Base-by-base conservation (phyloP, 2,329 filamentous ascomycete species). In the Mycosphaerella arachidis region DNA sequence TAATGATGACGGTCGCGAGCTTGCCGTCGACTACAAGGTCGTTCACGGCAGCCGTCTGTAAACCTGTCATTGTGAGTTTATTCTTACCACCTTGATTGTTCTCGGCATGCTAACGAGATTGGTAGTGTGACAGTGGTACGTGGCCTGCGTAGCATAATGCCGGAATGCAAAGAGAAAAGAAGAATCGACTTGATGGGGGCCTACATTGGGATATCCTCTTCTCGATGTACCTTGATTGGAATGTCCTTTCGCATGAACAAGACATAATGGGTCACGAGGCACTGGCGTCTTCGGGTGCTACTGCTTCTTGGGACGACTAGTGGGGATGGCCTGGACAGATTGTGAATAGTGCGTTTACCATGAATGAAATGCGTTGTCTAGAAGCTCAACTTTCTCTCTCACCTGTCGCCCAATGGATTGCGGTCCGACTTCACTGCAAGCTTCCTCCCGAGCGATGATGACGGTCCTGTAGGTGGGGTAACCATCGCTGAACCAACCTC, bases 11-110 rank as follows among this genome's bases (percentile, higher is more conserved):
- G 92, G 92, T 71, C 87, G 89, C 73, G 94, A 99, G 86, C 87
- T 99, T 74, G 92, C 90, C 71, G 94, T 99, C 70, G 94, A 99
- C 86, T 94, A 95, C 87, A 97, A 97, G 90, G 90, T 96, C 75
- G 90, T 97, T 75, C 94, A 99, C 82, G 85, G 84, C 69, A 86
- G 83, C 67, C 81, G 84, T 71, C 78, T 87, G 79, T 87, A 86
- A 71, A 68, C 45, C 48, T 58, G 48, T 48, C 58, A 53, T 58
- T 48, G 62, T 62, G 30, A 43, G 51, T 40, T 4, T 9, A n/a
- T 40, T 8, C 29, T 31, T 16, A 12, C 30, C 3, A 35, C 20
- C 29, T 18, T 12, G 12, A 24, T 16, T 18, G 4, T 20, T 10
- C 43, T 59, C 58, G 7, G 55, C 9, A 12, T 20, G 12, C 30